A percentile compares a stretch with the other conserved stretches of the same genome.
These are phyloP conservation scores for Calycina herbarum DNA, from an alignment of 2,329 filamentous ascomycete genomes.

Conservation along the genomic window DNA sequence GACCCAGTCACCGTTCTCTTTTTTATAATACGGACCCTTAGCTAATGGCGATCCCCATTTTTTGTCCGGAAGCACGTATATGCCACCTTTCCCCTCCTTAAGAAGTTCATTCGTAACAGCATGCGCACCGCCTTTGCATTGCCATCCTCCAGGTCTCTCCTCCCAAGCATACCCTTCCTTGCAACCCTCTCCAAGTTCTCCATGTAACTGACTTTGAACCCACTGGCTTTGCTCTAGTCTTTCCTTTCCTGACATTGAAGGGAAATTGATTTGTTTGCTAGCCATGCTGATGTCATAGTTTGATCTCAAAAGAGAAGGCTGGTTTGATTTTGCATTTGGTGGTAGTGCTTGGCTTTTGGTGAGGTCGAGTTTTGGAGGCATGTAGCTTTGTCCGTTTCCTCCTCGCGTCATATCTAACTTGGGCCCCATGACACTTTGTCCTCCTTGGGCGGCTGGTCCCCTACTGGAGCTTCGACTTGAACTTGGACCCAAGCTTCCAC, in stretches of 20 bases:
- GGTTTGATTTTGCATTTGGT: not conserved
- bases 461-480: not conserved
- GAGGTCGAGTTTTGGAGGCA: too few species aligned
- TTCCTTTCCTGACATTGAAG: not conserved
- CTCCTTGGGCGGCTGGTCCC: not conserved
- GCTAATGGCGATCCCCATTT: not conserved
- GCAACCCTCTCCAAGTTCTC: constrained; percentile 50
- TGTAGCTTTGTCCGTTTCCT: not conserved
- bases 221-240: constrained; percentile 11
- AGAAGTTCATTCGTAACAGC: constrained; percentile 45
- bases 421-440: not conserved
- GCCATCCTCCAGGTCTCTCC: constrained; percentile 54
- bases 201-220: constrained; percentile 38
- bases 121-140: constrained; percentile 61
- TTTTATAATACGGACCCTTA: not conserved
- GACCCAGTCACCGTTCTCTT: not conserved
- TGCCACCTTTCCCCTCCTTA: constrained; percentile 18
- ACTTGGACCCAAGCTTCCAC: not conserved
- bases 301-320: not conserved
- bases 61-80: not conserved
- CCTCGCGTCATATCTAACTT: not conserved
- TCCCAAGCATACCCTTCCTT: constrained; percentile 58
- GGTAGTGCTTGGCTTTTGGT: not conserved
- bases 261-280: not conserved
- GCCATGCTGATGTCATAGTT: constrained; percentile 9